These are phyloP conservation scores for Prunus campanulata DNA, from an alignment of 306 rosid genomes.

Conservation along the genomic window DNA sequence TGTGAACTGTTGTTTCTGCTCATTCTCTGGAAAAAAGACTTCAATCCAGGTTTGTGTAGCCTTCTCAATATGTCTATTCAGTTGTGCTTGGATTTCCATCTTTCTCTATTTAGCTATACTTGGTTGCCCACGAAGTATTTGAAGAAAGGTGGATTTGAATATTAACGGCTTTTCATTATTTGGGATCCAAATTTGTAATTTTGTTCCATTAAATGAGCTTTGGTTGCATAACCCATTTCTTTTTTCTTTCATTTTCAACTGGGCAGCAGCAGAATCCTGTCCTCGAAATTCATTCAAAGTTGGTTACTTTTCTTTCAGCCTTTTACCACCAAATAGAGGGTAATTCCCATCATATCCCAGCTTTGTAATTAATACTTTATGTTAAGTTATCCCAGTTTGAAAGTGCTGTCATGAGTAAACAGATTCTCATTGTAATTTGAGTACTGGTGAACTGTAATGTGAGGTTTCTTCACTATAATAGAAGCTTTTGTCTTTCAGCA, in stretches of 20 bases:
- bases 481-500: conserved; percentile 2
- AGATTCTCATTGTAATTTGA: not conserved
- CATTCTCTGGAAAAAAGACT: not conserved
- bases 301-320: not conserved
- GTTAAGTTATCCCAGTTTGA: not conserved
- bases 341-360: not conserved
- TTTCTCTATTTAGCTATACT: not conserved
- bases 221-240: not conserved
- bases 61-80: not conserved
- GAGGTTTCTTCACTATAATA: not conserved
- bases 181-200: not conserved
- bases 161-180: not conserved
- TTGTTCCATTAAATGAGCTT: not conserved
- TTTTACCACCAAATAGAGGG: not conserved
- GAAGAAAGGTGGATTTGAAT: not conserved
- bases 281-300: conserved; percentile 1
- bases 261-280: conserved; percentile 3
- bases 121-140: not conserved
- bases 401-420: not conserved
- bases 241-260: conserved; percentile 1
- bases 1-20: not conserved
- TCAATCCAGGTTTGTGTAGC: not conserved
- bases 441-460: not conserved
- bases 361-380: not conserved
- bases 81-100: not conserved